phyloP scores from a whole-genome alignment of 2,329 filamentous ascomycete species.

The Xylariaceae sp. region DNA sequence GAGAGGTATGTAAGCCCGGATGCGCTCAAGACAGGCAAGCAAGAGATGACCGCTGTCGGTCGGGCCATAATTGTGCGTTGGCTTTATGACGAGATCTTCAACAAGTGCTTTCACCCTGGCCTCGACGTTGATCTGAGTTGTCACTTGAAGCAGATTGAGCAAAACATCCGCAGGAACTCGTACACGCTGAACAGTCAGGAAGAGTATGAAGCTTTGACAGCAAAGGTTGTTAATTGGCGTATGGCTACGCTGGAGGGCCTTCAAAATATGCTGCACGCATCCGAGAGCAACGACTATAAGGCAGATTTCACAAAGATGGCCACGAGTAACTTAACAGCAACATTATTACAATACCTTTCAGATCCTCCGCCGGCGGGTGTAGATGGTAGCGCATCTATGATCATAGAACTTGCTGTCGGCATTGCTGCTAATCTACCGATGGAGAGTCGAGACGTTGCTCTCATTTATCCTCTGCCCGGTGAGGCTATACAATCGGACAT shows the following conservation, averaged over 20 bases:
- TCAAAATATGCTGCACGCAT: conserved; percentile 61
- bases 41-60: conserved; percentile 96
- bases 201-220: conserved; percentile 81
- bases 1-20: conserved; percentile 76
- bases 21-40: conserved; percentile 79
- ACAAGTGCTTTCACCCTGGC: conserved; percentile 87
- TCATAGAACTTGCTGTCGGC: conserved; percentile 83
- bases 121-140: conserved; percentile 72
- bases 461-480: conserved; percentile 80
- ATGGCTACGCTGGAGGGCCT: conserved; percentile 93
- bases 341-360: conserved; percentile 68
- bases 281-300: conserved; percentile 62
- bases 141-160: conserved; percentile 80
- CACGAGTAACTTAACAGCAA: conserved; percentile 63
- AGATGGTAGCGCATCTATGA: conserved; percentile 86
- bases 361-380: conserved; percentile 76
- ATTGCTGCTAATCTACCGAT: conserved; percentile 83
- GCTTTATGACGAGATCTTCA: conserved; percentile 87
- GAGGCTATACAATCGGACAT: conserved; percentile 63
- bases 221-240: conserved; percentile 88
- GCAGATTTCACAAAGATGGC: conserved; percentile 65
- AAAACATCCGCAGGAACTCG: conserved; percentile 76
- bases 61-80: conserved; percentile 84
- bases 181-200: conserved; percentile 73
- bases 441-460: conserved; percentile 84